Evolutionary conservation across 179 eudicot species (phyloP), one percentile per base, ranked within the genome.

Genomic region (Beta macrorhiza): DNA sequence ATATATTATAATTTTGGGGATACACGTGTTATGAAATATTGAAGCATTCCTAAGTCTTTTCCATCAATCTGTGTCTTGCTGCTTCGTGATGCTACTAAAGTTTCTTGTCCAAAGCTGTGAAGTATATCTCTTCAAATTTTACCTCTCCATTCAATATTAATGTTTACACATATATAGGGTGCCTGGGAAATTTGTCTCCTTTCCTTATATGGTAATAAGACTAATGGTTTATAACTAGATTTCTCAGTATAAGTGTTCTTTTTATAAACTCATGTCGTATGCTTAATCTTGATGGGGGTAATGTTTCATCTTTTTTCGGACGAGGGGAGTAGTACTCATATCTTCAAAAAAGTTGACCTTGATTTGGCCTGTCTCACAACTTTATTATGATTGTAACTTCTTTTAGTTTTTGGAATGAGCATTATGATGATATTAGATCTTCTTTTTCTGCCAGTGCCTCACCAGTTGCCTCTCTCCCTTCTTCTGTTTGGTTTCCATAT

Each of bases 391-490:
- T 37, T 55, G 17, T 37, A 37, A 37, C 4, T 37, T 37, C 4
- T 37, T 37, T 37, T 37, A 0, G 2, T 37, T 37, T 37, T 37
- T 22, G 53, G 53, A 49, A 49, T 49, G 53, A 49, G 53, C 53
- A 49, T 49, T 49, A 49, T 49, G 53, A 49, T 49, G 53, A 49
- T 49, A 49, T 49, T 9, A 16, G 13, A 25, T 20, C 8, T 25
- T 14, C 16, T n/a, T 57, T 59, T 57, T 1, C 65, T 75, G 12
- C 42, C n/a, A 57, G 44, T 64, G 73, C 83, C 58, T 75, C 7
- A 42, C 29, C 74, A 74, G 20, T 64, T 19, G 58, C 79, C 25
- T 73, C 14, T 80, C 5, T 68, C 57, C 17, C 10, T 13, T 11
- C 61, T 71, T 19, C 9, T 20, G 4, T 71, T 42, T 58, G 72